A percentile compares a stretch with the other conserved stretches of the same genome.
Evolutionary conservation across 106 monocot genomes (phyloP).

Genomic region (Platanthera guangdongensis): DNA sequence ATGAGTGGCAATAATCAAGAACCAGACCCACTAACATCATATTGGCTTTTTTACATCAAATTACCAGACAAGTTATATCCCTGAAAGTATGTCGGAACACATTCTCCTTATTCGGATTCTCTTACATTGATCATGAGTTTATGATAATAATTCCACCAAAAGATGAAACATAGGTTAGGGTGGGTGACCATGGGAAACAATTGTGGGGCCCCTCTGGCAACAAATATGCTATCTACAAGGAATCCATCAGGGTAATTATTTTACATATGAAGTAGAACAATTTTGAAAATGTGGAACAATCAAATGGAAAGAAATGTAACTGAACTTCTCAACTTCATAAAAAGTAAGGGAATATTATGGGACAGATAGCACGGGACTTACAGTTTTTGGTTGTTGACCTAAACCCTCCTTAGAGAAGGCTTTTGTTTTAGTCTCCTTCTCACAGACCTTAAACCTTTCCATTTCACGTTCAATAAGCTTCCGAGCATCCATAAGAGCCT

Average conservation of each 20-base stretch:
- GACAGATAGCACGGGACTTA: conserved; percentile 21
- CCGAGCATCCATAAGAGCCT: conserved; percentile 98
- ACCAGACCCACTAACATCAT: background rate
- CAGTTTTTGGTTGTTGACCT: conserved; percentile 96
- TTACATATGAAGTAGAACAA: background rate
- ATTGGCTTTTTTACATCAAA: background rate
- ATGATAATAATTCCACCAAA: background rate
- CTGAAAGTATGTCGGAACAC: background rate
- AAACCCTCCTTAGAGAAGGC: conserved; percentile 98
- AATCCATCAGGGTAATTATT: background rate
- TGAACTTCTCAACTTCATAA: background rate
- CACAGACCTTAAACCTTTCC: conserved; percentile 98
- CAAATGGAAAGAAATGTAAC: background rate
- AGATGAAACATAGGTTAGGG: background rate
- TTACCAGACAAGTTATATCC: background rate
- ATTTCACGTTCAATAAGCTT: conserved; percentile 95
- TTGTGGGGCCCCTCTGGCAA: background rate
- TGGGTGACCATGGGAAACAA: background rate
- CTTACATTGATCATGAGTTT: background rate
- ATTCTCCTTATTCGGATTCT: background rate
- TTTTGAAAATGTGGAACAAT: background rate
- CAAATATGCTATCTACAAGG: background rate
- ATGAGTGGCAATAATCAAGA: background rate
- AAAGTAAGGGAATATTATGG: background rate
- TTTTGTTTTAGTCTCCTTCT: conserved; percentile 99